Percentiles rank a stretch among this genome's conserved stretches.
These are phyloP conservation scores for Acanthamoeba divionensis DNA, from an alignment of 208 protist species.

Conservation along the genomic window DNA sequence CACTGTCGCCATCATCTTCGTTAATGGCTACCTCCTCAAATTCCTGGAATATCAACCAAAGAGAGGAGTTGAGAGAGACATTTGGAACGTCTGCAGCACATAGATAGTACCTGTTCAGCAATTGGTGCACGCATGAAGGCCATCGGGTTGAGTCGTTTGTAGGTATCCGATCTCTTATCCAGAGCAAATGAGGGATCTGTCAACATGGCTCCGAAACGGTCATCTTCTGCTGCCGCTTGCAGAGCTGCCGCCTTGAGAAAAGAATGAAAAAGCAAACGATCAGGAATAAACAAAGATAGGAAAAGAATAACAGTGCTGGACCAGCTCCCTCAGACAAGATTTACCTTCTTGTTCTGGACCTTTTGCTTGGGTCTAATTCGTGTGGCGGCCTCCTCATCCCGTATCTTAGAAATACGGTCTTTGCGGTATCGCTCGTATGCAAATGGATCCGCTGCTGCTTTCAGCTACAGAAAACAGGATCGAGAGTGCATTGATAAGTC, in stretches of 20 bases:
- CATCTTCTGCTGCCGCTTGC: conserved; percentile 56
- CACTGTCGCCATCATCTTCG: background rate
- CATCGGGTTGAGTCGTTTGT: conserved; percentile 43
- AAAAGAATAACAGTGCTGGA: background rate
- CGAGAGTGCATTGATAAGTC: background rate
- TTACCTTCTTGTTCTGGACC: conserved; percentile 40
- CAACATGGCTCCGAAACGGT: conserved; percentile 73
- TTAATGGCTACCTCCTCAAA: background rate
- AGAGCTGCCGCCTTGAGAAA: background rate
- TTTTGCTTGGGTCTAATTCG: conserved; percentile 61
- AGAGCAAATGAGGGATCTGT: conserved; percentile 66
- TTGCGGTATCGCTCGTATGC: conserved; percentile 84
- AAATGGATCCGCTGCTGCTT: conserved; percentile 85
- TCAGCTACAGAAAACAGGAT: conserved; percentile 38
- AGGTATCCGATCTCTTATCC: conserved; percentile 53
- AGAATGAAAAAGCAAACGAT: background rate
- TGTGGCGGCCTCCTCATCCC: conserved; percentile 62
- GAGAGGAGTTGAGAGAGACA: background rate
- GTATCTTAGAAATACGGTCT: conserved; percentile 62
- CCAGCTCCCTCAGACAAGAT: background rate
- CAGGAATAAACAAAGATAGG: background rate
- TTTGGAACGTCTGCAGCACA: background rate
- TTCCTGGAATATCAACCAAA: background rate
- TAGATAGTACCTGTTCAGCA: background rate
- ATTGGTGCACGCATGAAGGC: no score